These are phyloP conservation scores for Pistacia integerrima DNA, from an alignment of 345 rosid genomes.

Conservation along the genomic window DNA sequence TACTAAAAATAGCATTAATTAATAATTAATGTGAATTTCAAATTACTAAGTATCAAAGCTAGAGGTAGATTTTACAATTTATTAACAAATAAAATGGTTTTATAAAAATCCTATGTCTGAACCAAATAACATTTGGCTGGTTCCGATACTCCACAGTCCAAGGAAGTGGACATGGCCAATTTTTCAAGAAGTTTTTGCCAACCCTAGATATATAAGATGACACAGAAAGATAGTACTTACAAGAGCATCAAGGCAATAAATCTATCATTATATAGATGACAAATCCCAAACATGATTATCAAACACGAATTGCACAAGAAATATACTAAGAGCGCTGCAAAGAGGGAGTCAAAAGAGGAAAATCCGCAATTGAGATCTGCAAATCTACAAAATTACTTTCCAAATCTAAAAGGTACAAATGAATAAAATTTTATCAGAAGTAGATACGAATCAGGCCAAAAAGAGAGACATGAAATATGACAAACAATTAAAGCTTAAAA, in stretches of 20 bases:
- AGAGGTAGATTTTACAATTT: background rate
- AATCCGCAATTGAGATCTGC: background rate
- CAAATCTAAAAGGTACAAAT: conserved; percentile 22
- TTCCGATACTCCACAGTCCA: background rate
- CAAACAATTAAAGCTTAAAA: background rate
- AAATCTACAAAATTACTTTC: conserved; percentile 12
- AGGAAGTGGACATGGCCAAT: conserved; percentile 1
- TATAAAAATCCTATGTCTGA: background rate
- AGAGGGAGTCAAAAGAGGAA: background rate
- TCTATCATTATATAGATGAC: background rate
- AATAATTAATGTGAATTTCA: background rate
- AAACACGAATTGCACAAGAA: background rate
- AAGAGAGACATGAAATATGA: background rate
- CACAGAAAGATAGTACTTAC: background rate
- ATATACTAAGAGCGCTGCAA: background rate
- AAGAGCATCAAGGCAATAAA: background rate
- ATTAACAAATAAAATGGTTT: background rate
- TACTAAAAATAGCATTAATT: background rate
- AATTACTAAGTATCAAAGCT: no score
- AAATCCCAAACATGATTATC: background rate
- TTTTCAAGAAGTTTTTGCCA: conserved; percentile 20
- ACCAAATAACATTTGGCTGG: background rate
- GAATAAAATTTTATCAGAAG: background rate
- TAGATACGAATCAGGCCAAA: background rate
- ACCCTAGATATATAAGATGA: conserved; percentile 3